These are phyloP conservation scores for Cucumis cinereus DNA, from an alignment of 306 rosid genomes.

Conservation along the genomic window DNA sequence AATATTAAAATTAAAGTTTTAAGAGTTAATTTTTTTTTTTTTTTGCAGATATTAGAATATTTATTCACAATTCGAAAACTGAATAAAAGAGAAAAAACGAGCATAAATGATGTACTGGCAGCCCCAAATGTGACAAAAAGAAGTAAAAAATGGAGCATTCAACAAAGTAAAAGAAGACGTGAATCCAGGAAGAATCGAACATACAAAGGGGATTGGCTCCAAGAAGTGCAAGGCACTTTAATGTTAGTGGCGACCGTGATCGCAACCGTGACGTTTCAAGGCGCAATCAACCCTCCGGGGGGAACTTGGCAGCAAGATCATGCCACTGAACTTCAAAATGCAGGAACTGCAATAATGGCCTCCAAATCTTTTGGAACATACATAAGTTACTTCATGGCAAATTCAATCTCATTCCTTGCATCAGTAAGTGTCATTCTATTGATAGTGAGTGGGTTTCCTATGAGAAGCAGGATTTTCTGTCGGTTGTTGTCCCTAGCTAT, in stretches of 20 bases:
- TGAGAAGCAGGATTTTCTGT: background rate
- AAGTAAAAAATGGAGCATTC: background rate
- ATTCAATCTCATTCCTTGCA: background rate
- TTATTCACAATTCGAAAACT: background rate
- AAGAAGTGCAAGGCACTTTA: background rate
- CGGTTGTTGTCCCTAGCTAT: background rate
- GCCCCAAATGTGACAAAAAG: background rate
- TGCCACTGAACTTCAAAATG: background rate
- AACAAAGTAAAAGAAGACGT: background rate
- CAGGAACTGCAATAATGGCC: background rate
- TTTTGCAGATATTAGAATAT: background rate
- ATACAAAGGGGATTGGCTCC: background rate
- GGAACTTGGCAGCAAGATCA: background rate
- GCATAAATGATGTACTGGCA: background rate
- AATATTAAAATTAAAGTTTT: background rate
- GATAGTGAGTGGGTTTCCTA: background rate
- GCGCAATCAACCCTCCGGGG: background rate
- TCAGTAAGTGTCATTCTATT: background rate
- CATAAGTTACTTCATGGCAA: background rate
- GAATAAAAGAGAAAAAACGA: background rate
- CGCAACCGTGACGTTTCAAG: background rate
- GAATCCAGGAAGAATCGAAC: background rate
- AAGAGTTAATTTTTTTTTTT: too few species aligned
- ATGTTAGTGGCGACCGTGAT: background rate
- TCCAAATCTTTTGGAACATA: background rate